These are phyloP conservation scores for Suhomyces taliae DNA, from an alignment of 1,139 yeast species.

Conservation along the genomic window DNA sequence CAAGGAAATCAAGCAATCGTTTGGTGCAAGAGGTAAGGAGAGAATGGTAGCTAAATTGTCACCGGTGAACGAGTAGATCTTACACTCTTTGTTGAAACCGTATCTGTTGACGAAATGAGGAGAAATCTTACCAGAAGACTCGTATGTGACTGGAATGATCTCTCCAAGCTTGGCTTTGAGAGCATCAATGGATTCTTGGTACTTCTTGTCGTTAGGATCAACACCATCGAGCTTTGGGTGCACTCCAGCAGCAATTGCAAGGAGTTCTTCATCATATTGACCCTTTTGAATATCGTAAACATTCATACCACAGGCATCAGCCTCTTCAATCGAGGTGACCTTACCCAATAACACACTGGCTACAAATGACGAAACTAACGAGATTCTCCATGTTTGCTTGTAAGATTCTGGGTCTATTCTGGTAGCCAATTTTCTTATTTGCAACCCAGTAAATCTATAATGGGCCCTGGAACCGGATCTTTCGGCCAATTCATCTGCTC, in stretches of 20 bases:
- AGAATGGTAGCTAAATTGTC: constrained; percentile 89
- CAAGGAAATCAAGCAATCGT: constrained; percentile 77
- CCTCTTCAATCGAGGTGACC: constrained; percentile 67
- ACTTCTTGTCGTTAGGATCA: constrained; percentile 19
- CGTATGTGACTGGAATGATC: constrained; percentile 48
- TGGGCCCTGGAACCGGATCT: constrained; percentile 88
- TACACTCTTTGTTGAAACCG: constrained; percentile 57
- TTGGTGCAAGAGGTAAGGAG: constrained; percentile 72
- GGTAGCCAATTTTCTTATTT: constrained; percentile 71
- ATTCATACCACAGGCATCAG: constrained; percentile 94
- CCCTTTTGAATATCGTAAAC: constrained; percentile 64
- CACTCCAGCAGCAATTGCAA: constrained; percentile 53
- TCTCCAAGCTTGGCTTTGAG: constrained; percentile 52
- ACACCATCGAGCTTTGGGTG: constrained; percentile 38
- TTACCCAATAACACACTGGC: constrained; percentile 70
- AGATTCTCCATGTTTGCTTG: constrained; percentile 57
- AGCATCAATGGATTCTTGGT: constrained; percentile 33
- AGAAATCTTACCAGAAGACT: constrained; percentile 47
- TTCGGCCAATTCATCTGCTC: constrained; percentile 61
- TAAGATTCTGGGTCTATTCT: constrained; percentile 53
- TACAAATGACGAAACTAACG: constrained; percentile 77
- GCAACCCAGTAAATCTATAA: constrained; percentile 87
- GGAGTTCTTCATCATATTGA: constrained; percentile 53
- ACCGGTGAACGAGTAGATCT: constrained; percentile 75
- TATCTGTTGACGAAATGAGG: constrained; percentile 62